Evolutionary conservation across 805 yeast genomes (phyloP).

Genomic region (Ogataea henricii): DNA sequence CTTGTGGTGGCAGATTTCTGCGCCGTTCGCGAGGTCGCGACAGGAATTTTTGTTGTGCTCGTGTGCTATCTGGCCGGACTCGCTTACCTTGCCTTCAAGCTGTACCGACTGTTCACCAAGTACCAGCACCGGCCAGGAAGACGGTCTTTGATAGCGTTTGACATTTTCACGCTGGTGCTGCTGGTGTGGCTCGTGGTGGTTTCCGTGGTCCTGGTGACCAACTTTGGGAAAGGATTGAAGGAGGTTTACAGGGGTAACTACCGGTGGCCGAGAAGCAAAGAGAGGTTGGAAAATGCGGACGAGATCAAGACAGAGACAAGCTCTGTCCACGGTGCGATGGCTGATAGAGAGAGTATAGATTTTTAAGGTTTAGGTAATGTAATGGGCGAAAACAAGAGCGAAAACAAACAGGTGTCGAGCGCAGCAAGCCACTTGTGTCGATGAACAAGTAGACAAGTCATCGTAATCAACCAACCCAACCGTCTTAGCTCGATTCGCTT

Average conservation of each 20-base stretch:
- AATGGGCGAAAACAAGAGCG: no score
- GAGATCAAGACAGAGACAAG: neutral
- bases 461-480: no score
- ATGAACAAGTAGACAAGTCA: no score
- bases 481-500: no score
- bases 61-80: conserved; percentile 36
- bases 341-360: conserved; percentile 1
- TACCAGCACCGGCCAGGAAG: conserved; percentile 42
- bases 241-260: conserved; percentile 14
- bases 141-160: conserved; percentile 43
- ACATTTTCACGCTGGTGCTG: conserved; percentile 39
- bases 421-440: no score
- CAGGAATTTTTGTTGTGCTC: conserved; percentile 27
- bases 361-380: no score
- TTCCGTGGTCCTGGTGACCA: conserved; percentile 10
- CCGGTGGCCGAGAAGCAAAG: neutral
- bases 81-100: conserved; percentile 44
- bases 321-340: neutral
- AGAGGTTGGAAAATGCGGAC: neutral
- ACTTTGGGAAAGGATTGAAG: conserved; percentile 22
- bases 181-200: conserved; percentile 31
- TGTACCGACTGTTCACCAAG: conserved; percentile 37
- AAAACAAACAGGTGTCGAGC: no score
- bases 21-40: conserved; percentile 35
- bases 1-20: conserved; percentile 42